These are phyloP conservation scores for Corchorus capsularis DNA, from an alignment of 345 rosid species.

Conservation along the genomic window DNA sequence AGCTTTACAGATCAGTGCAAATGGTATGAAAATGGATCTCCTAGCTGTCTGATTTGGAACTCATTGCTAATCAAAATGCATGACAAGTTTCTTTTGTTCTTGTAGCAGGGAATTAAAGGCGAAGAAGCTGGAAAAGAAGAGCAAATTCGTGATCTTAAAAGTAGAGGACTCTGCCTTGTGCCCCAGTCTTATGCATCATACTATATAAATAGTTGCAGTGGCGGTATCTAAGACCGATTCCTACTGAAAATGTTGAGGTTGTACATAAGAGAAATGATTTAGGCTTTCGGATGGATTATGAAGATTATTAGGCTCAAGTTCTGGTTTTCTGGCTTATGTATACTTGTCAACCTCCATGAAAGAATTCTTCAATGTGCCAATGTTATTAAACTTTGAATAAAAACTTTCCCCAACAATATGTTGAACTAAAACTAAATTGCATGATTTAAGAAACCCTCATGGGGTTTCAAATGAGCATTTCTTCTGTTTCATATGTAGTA, in stretches of 20 bases:
- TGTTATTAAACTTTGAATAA: neutral
- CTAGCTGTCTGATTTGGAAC: neutral
- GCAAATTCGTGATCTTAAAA: slow-evolving; percentile 31
- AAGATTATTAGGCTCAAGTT: neutral
- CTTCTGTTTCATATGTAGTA: too few species aligned
- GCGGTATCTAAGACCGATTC: neutral
- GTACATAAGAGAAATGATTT: neutral
- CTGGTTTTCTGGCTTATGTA: neutral
- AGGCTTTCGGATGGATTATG: neutral
- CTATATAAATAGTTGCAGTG: slow-evolving; percentile 19
- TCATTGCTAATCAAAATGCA: neutral
- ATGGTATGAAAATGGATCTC: slow-evolving; percentile 4
- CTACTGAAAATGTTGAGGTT: neutral
- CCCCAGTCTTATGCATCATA: slow-evolving; percentile 34
- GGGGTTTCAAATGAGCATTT: too few species aligned
- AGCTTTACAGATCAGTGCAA: slow-evolving; percentile 9
- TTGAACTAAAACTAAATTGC: too few species aligned
- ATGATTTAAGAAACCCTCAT: too few species aligned
- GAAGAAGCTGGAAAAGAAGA: slow-evolving; percentile 23
- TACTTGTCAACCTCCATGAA: neutral
- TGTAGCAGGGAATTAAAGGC: slow-evolving; percentile 23
- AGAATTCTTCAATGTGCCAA: slow-evolving; percentile 2
- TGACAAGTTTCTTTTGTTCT: neutral
- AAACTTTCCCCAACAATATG: too few species aligned
- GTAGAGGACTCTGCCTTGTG: slow-evolving; percentile 44